Conservation (phyloP, 176 grass and related monocot genomes). For the Hordeum vulgare region MorexV3_pseudomolecules_assembly NC_058522.1:85720465-85720964, state of each 20-base stretch:
- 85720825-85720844: neutral
- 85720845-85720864: neutral
- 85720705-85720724: neutral
- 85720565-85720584: constrained; percentile 85
- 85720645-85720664: constrained; percentile 76
- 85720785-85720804: constrained; percentile 90
- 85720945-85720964: neutral
- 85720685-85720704: constrained; percentile 19
- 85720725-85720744: constrained; percentile 24
- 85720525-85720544: constrained; percentile 22
- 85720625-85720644: constrained; percentile 93
- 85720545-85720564: constrained; percentile 73
- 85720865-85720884: neutral
- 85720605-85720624: constrained; percentile 88
- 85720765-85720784: constrained; percentile 98
- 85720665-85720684: constrained; percentile 99
- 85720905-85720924: neutral
- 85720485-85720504: neutral
- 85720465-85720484: neutral
- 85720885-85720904: neutral
- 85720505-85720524: neutral
- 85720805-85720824: constrained; percentile 71
- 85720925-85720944: neutral
- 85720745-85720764: constrained; percentile 52
- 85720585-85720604: constrained; percentile 90